Evolutionary conservation across 1,139 yeast species (phyloP).

Genomic region (Pichia sp.): DNA sequence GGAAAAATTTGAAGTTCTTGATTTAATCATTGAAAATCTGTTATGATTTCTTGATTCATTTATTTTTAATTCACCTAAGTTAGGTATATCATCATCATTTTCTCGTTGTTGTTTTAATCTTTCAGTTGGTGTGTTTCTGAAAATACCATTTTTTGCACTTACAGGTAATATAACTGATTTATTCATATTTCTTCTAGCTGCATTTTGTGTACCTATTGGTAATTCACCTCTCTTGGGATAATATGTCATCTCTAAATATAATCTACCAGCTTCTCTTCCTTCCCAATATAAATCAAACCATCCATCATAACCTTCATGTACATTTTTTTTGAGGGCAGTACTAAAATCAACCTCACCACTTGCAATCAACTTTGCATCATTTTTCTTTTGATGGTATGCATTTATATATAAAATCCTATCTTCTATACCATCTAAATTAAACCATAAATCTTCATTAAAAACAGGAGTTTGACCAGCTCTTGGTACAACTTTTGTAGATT

Average conservation of each 20-base stretch:
- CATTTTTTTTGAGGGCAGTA: constrained; percentile 58
- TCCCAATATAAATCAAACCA: constrained; percentile 75
- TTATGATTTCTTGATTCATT: background rate
- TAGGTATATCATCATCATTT: constrained; percentile 10
- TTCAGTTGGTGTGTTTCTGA: constrained; percentile 6
- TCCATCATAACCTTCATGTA: constrained; percentile 72
- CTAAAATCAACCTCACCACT: constrained; percentile 73
- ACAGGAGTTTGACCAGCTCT: constrained; percentile 90
- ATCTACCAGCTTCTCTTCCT: constrained; percentile 80
- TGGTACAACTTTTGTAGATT: constrained; percentile 63
- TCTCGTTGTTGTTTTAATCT: background rate
- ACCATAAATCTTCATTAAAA: constrained; percentile 77
- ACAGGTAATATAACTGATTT: background rate
- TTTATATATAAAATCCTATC: constrained; percentile 62
- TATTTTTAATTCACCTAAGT: constrained; percentile 8
- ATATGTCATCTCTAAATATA: constrained; percentile 87
- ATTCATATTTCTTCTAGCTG: constrained; percentile 14
- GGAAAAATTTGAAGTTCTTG: constrained; percentile 3
- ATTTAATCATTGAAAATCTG: too few relatives aligned
- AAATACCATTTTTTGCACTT: constrained; percentile 1
- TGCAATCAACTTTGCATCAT: constrained; percentile 82
- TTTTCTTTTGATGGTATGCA: constrained; percentile 80
- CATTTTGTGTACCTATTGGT: constrained; percentile 26
- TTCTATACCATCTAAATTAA: constrained; percentile 56
- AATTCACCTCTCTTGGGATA: constrained; percentile 56